A percentile compares a stretch with the other conserved stretches of the same genome.
These are phyloP conservation scores for Aspergillus bridgeri DNA, from an alignment of 495 filamentous ascomycete genomes.

Conservation along the genomic window DNA sequence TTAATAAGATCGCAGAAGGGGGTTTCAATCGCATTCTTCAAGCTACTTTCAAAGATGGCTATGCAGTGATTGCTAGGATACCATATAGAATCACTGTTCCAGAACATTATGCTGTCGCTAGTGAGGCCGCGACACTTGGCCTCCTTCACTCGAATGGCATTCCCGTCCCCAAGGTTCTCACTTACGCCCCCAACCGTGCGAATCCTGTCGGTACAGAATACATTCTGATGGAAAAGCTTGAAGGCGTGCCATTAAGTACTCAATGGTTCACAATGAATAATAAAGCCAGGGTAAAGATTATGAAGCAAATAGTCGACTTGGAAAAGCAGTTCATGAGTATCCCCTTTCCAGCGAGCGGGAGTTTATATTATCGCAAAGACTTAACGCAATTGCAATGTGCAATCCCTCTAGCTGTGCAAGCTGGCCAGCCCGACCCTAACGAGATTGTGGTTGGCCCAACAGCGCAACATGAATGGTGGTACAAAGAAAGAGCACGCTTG, in stretches of 20 bases:
- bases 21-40: slow-evolving; percentile 32
- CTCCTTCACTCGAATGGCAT: slow-evolving; percentile 25
- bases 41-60: slow-evolving; percentile 24
- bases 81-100: slow-evolving; percentile 28
- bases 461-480: slow-evolving; percentile 30
- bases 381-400: slow-evolving; percentile 1
- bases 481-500: slow-evolving; percentile 19
- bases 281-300: slow-evolving; percentile 27
- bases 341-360: slow-evolving; percentile 30
- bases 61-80: slow-evolving; percentile 23
- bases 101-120: slow-evolving; percentile 26
- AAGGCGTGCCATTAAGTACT: slow-evolving; percentile 20
- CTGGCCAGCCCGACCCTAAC: neutral
- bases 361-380: slow-evolving; percentile 32
- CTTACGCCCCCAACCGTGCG: slow-evolving; percentile 17
- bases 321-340: slow-evolving; percentile 31
- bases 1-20: slow-evolving; percentile 33
- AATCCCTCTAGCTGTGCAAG: neutral
- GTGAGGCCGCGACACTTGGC: slow-evolving; percentile 37
- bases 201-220: slow-evolving; percentile 30
- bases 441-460: slow-evolving; percentile 27
- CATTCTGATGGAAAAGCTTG: slow-evolving; percentile 24
- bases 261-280: slow-evolving; percentile 25
- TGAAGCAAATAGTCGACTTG: slow-evolving; percentile 30
- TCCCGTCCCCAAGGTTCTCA: slow-evolving; percentile 25